These are phyloP conservation scores for Colletotrichum tanaceti DNA, from an alignment of 2,329 filamentous ascomycete species.

Conservation along the genomic window DNA sequence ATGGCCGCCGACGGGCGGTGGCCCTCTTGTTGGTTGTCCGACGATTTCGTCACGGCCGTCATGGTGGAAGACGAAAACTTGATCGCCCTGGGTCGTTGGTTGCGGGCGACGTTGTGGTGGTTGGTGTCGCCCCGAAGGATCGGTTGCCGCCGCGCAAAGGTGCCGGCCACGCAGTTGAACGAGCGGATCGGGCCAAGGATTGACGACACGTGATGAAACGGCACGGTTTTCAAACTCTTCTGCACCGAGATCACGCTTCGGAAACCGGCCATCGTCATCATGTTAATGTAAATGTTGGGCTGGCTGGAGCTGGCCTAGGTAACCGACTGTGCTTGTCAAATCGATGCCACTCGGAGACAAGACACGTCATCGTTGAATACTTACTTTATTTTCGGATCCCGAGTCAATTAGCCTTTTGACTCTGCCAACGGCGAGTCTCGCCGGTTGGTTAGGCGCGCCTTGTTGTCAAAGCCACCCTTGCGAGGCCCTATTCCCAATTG, in stretches of 20 bases:
- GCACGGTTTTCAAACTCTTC: not conserved
- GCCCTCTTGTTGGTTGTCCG: not conserved
- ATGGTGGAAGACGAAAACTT: constrained; percentile 3
- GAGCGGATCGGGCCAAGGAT: not conserved
- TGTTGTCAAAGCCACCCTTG: constrained; percentile 33
- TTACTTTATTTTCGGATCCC: too few species aligned
- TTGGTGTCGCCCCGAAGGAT: not conserved
- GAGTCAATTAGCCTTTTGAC: not conserved
- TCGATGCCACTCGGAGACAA: constrained; percentile 17
- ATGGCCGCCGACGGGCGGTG: not conserved
- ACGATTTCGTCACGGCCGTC: constrained; percentile 10
- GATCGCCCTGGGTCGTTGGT: not conserved
- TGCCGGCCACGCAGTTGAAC: not conserved
- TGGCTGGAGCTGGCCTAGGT: not conserved
- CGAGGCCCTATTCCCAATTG: too few species aligned
- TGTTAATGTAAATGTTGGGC: too few species aligned
- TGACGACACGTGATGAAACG: too few species aligned
- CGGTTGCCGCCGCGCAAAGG: not conserved
- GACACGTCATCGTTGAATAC: too few species aligned
- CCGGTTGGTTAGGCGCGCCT: constrained; percentile 19
- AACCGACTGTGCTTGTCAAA: not conserved
- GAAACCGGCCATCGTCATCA: not conserved
- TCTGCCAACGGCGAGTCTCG: not conserved
- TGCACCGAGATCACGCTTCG: constrained; percentile 8
- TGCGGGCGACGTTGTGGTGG: not conserved